Evolutionary conservation across 345 rosid genomes (phyloP).

Genomic region (Eucalyptus fibrosa): DNA sequence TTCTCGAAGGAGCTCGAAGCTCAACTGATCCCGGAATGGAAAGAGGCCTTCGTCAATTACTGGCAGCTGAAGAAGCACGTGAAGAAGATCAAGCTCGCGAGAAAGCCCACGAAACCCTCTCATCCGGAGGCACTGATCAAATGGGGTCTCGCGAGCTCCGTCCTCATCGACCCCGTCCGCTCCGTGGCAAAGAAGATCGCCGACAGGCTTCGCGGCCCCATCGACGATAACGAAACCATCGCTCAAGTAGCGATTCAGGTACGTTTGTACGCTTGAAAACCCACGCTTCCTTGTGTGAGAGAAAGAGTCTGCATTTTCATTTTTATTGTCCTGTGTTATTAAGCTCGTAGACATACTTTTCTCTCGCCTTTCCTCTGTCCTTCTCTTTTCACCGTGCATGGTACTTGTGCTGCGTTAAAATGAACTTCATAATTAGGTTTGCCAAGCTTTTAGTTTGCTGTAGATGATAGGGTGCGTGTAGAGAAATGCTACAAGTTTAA

Average conservation of each 20-base stretch:
- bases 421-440: neutral
- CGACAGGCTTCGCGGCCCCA: neutral
- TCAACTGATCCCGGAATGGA: conserved; percentile 97
- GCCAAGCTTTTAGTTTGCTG: neutral
- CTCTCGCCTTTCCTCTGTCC: neutral
- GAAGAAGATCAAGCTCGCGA: conserved; percentile 59
- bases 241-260: neutral
- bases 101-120: conserved; percentile 16
- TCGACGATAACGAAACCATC: neutral
- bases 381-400: neutral
- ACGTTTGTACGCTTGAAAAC: neutral
- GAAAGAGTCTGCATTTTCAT: neutral
- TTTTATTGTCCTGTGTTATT: neutral
- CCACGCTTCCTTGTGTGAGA: neutral
- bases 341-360: neutral
- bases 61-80: conserved; percentile 82
- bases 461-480: neutral
- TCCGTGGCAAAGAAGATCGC: conserved; percentile 17
- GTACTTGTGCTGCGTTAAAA: neutral
- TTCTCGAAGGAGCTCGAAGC: conserved; percentile 96
- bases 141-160: conserved; percentile 26
- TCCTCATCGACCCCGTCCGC: conserved; percentile 37
- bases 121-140: neutral
- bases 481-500: neutral
- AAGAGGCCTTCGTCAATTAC: conserved; percentile 90